phyloP scores from a whole-genome alignment of 169 alveolate genomes.

The Plasmodium chabaudi region DNA sequence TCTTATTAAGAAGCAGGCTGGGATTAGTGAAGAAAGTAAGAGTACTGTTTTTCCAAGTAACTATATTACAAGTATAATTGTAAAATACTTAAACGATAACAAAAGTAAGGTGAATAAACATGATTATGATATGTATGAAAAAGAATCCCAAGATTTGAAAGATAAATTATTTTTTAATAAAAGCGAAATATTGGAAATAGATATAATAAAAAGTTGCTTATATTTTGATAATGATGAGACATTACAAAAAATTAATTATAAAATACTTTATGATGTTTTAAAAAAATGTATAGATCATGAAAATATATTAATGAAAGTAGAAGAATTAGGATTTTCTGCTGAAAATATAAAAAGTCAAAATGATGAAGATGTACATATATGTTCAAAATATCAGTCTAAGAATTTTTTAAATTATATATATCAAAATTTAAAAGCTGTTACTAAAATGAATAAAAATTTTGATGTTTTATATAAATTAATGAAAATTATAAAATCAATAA shows the following conservation, averaged over 20 bases:
- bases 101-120: slow-evolving; percentile 4
- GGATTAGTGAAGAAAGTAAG: background rate
- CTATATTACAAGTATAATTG: slow-evolving; percentile 42
- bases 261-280: slow-evolving; percentile 55
- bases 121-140: slow-evolving; percentile 8
- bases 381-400: slow-evolving; percentile 60
- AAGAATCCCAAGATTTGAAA: slow-evolving; percentile 25
- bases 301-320: slow-evolving; percentile 67
- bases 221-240: slow-evolving; percentile 40
- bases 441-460: slow-evolving; percentile 48
- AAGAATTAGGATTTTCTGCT: slow-evolving; percentile 74
- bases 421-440: slow-evolving; percentile 47
- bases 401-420: slow-evolving; percentile 55
- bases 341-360: slow-evolving; percentile 67
- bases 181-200: slow-evolving; percentile 36
- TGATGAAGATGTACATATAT: slow-evolving; percentile 51
- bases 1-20: slow-evolving; percentile 24
- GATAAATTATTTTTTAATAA: slow-evolving; percentile 20
- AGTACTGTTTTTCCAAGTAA: slow-evolving; percentile 3
- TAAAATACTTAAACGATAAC: slow-evolving; percentile 60
- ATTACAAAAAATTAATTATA: slow-evolving; percentile 43
- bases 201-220: slow-evolving; percentile 51
- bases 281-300: slow-evolving; percentile 75
- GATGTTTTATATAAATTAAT: slow-evolving; percentile 43
- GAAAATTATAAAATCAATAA: slow-evolving; percentile 34